Evolutionary conservation across 441 rosid genomes (phyloP), one percentile per base, ranked within the genome.

Genomic region (Theobroma grandiflorum): DNA sequence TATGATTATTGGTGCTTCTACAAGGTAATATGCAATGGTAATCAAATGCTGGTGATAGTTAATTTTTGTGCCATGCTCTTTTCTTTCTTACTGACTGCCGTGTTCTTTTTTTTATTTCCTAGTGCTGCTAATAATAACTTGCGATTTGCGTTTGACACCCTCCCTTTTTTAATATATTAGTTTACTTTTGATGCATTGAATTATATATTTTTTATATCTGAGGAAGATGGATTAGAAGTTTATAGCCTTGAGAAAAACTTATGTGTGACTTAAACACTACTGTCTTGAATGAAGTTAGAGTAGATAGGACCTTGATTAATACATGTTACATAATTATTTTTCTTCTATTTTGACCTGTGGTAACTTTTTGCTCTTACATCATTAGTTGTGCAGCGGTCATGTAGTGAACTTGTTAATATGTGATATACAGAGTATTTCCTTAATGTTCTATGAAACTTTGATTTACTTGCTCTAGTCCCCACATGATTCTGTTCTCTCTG

Each of bases 1-100:
- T 73, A 91, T 96, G 94, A 85, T 95, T 62, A 68, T 95, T 64
- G 99, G 99, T 50, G 94, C 99, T 81, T 82, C 89, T 72, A 68
- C 89, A 50, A 96, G 99, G 99, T 95, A 67, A 64, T 47, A 5
- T 57, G 57, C n/a, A 31, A 49, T 58, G 40, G 71, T 26, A 42
- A n/a, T 33, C 31, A 73, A 55, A 18, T 72, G 16, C 63, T 73
- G 57, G 33, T 63, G 20, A 73, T 57, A 52, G 57, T 57, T 58
- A 3, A 57, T 55, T 55, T 40, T 73, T n/a, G 8, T 37, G 65
- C 66, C 22, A 57, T 57, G 35, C 52, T 26, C 38, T 0, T 26
- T 26, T 26, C 31, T 26, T 26, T 26, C 31, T 26, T 26, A 26
- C 31, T 26, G 31, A 26, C 31, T 37, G 65, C 66, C 22, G 40